Base-by-base conservation (phyloP, 441 rosid genomes). In the Dalechampia spathulata region DNA sequence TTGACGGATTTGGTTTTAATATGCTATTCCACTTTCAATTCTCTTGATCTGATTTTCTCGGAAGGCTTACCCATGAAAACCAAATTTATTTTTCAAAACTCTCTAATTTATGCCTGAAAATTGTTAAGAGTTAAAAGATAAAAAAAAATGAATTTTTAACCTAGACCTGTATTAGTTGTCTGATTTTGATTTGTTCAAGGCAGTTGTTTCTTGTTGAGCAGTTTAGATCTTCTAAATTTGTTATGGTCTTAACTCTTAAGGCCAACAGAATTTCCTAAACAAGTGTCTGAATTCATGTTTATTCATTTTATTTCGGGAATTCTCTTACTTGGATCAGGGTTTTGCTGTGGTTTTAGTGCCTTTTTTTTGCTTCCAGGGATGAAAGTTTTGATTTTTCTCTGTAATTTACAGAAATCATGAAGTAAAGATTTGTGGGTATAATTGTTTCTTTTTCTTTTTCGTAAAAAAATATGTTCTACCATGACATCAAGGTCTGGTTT, bases 301-400 rank as follows among this genome's bases (percentile, higher is more conserved):
- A 30, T 30, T 43, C 0, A 2, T 60, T 49, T 22, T 13, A 5
- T 36, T 23, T 42, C 28, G 8, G 7, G 23, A 42, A 34, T 57
- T 40, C 43, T 47, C 10, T 58, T 55, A 43, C 55, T 67, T 61
- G 59, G 70, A 59, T 75, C 71, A 59, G 78, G 78, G 72, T 77
- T 72, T 82, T 69, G 44, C 47, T 55, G 66, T 72, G 80, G 76
- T 73, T 77, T 79, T 54, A 58, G 67, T 41, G 26, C 26, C 36
- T 1, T 21, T 34, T 49, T 34, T 49, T 32, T n/a, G 6, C 4
- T 30, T 2, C 26, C 42, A 2, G 12, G 14, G 42, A 20, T 49
- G 48, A 19, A 6, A 26, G 7, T 36, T 60, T 26, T 23, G 17
- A 21, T 55, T 25, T 50, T 17, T 30, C 3, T 49, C 13, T 25